These are phyloP conservation scores for Vigna nakashimae DNA, from an alignment of 306 rosid genomes.

Conservation along the genomic window DNA sequence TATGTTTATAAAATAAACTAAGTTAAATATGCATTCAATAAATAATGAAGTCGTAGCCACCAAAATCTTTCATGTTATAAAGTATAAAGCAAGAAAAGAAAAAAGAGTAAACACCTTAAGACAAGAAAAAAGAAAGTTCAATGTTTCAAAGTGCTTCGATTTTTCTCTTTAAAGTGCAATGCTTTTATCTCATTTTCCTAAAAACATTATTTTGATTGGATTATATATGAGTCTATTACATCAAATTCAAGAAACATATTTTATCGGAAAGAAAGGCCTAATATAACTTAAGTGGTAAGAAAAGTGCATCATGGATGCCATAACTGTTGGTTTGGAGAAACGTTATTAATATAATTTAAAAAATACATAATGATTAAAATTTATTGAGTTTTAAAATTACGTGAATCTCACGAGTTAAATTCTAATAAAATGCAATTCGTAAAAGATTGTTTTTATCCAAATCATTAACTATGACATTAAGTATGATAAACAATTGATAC, in stretches of 20 bases:
- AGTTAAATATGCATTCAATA: background rate
- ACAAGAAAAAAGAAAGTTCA: background rate
- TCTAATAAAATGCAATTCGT: background rate
- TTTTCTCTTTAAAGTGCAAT: conserved; percentile 7
- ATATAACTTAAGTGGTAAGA: conserved; percentile 35
- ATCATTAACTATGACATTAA: background rate
- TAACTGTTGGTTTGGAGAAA: background rate
- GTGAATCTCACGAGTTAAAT: background rate
- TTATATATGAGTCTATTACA: background rate
- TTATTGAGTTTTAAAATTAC: background rate
- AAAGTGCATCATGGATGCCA: conserved; percentile 1
- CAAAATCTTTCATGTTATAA: conserved; percentile 36
- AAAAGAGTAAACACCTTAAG: background rate
- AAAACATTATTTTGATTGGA: background rate
- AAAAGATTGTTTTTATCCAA: background rate
- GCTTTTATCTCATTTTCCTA: background rate
- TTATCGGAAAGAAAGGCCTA: background rate
- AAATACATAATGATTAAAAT: background rate
- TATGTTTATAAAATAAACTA: too few species aligned
- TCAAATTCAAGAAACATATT: background rate
- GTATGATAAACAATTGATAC: too few species aligned
- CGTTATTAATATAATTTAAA: background rate
- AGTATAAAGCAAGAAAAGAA: background rate
- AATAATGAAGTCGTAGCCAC: background rate
- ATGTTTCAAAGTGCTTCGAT: conserved; percentile 14